A percentile compares a stretch with the other conserved stretches of the same genome.
Conservation (phyloP, 75 land plant genomes). For the Selaginella moellendorffii region DNA sequence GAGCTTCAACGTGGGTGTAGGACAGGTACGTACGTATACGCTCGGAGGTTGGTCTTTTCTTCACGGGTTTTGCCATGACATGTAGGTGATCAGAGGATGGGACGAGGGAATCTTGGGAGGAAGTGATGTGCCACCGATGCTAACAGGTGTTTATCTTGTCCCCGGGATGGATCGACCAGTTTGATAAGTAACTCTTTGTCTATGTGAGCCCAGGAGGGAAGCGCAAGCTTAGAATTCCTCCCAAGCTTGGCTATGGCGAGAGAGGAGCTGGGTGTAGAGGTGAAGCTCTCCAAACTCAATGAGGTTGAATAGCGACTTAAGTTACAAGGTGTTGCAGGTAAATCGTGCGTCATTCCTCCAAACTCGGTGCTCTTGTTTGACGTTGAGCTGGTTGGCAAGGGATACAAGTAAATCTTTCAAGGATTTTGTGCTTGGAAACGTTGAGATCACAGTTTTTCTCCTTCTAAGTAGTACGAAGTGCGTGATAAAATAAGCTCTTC, state of each 20-base stretch:
- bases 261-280: constrained; percentile 88
- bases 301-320: no score
- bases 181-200: no score
- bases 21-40: constrained; percentile 45
- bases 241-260: constrained; percentile 61
- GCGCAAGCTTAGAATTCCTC: constrained; percentile 65
- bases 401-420: no score
- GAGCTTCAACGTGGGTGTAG: constrained; percentile 70
- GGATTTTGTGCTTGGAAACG: no score
- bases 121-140: constrained; percentile 80
- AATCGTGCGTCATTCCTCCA: constrained; percentile 84
- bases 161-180: no score
- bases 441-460: no score
- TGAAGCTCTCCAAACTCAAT: no score
- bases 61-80: not conserved
- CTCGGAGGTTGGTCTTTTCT: not conserved
- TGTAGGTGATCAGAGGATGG: constrained; percentile 92
- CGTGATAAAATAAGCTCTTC: no score
- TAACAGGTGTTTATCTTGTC: no score
- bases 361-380: constrained; percentile 82
- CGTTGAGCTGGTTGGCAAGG: constrained; percentile 82
- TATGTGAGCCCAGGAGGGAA: constrained; percentile 83
- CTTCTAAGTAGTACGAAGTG: no score
- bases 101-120: constrained; percentile 84
- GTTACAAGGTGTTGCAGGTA: constrained; percentile 58